Evolutionary conservation across 371 early-diverging fungal species (phyloP).

Genomic region (Nematocida sp.): DNA sequence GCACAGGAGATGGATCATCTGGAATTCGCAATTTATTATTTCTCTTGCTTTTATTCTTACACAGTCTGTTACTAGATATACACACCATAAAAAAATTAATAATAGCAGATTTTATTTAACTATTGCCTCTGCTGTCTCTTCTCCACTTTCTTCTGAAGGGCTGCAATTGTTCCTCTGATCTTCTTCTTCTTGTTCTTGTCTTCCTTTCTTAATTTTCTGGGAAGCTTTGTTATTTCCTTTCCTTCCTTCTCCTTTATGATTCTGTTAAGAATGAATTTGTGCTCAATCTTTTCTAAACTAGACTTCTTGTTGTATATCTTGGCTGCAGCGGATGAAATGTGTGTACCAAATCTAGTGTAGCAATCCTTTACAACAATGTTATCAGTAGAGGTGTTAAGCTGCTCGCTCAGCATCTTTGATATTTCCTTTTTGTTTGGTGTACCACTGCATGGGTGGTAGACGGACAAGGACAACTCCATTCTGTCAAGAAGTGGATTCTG

Average conservation of each 20-base stretch:
- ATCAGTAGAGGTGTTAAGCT: slow-evolving; percentile 51
- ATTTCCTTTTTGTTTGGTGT: slow-evolving; percentile 65
- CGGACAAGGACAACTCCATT: slow-evolving; percentile 65
- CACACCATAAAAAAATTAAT: slow-evolving; percentile 13
- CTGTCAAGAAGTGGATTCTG: slow-evolving; percentile 64
- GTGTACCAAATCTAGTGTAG: slow-evolving; percentile 66
- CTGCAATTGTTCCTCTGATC: slow-evolving; percentile 67
- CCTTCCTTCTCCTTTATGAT: slow-evolving; percentile 53
- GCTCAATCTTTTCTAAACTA: slow-evolving; percentile 59
- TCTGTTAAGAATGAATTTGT: slow-evolving; percentile 60
- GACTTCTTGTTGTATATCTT: slow-evolving; percentile 62
- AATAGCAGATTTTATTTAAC: slow-evolving; percentile 39
- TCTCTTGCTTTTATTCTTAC: neutral
- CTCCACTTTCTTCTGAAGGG: slow-evolving; percentile 62
- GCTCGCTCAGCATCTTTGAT: slow-evolving; percentile 53
- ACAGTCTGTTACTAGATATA: neutral
- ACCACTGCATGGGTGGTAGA: slow-evolving; percentile 60
- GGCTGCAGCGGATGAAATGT: slow-evolving; percentile 59
- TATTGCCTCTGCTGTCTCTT: slow-evolving; percentile 63
- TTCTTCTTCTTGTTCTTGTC: slow-evolving; percentile 68
- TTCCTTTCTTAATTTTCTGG: slow-evolving; percentile 67
- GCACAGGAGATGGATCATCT: no score
- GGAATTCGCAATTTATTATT: no score
- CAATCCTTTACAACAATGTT: slow-evolving; percentile 61
- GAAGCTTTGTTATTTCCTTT: slow-evolving; percentile 50